Conservation (phyloP, 345 rosid species). For the Pugionium cornutum region DNA sequence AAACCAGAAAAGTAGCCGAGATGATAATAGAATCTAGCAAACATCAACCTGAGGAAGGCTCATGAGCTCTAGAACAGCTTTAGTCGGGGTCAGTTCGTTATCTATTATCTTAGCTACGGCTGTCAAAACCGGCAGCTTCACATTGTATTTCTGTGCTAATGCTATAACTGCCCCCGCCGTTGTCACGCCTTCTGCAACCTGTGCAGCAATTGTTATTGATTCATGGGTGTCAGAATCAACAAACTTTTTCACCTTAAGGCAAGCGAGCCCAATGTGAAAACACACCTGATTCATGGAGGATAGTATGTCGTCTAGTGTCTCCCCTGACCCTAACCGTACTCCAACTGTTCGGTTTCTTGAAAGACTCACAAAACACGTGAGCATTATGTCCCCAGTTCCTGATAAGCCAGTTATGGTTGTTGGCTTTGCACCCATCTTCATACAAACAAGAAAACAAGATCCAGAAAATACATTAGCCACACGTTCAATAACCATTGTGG, state of each 20-base stretch:
- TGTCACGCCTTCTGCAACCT: constrained; percentile 97
- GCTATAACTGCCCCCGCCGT: constrained; percentile 96
- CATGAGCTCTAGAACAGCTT: constrained; percentile 84
- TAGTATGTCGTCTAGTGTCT: constrained; percentile 77
- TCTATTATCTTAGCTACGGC: constrained; percentile 92
- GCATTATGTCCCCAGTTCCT: constrained; percentile 97
- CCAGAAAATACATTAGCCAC: constrained; percentile 3
- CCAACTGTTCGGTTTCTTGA: constrained; percentile 92
- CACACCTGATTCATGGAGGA: constrained; percentile 85
- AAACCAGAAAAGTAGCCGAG: background rate
- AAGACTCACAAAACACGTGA: constrained; percentile 89
- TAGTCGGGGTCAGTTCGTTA: constrained; percentile 78
- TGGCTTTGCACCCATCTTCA: constrained; percentile 93
- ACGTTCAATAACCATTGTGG: constrained; percentile 9
- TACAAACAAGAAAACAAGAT: constrained; percentile 9
- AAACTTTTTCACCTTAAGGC: constrained; percentile 18
- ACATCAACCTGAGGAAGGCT: constrained; percentile 72
- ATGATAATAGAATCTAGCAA: background rate
- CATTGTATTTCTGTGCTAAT: constrained; percentile 91
- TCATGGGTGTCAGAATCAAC: constrained; percentile 8
- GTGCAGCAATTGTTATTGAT: background rate
- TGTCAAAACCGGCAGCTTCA: constrained; percentile 87
- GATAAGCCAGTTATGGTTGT: constrained; percentile 86
- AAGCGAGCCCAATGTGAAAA: constrained; percentile 12
- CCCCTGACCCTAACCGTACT: constrained; percentile 91